These are phyloP conservation scores for Casuarina glauca DNA, from an alignment of 306 rosid genomes.

Conservation along the genomic window DNA sequence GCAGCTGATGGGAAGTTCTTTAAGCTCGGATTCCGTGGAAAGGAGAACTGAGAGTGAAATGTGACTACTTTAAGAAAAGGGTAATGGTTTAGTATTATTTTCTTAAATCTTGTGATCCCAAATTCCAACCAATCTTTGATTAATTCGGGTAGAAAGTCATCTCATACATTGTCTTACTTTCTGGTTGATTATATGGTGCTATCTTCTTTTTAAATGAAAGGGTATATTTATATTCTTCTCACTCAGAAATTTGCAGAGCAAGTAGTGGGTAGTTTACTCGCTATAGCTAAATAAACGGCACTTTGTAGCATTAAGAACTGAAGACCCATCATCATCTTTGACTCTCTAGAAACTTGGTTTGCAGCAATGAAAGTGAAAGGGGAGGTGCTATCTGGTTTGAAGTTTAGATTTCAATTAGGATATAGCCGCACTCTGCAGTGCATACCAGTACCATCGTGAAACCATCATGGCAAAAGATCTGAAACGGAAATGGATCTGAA, in stretches of 20 bases:
- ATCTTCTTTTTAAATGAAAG: neutral
- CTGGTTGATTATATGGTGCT: neutral
- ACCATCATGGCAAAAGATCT: neutral
- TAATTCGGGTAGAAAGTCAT: neutral
- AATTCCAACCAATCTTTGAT: neutral
- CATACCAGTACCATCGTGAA: neutral
- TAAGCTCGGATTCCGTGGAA: neutral
- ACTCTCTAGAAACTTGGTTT: neutral
- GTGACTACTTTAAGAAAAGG: neutral
- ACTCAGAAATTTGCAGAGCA: neutral
- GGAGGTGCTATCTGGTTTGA: neutral
- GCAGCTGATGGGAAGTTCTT: neutral
- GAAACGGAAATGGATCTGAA: no score
- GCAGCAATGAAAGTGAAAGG: neutral
- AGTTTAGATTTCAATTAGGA: no score
- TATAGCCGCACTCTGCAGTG: no score
- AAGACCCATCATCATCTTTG: neutral
- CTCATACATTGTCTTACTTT: conserved; percentile 3
- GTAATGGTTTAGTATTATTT: neutral
- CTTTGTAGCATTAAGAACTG: neutral
- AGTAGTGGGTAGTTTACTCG: neutral
- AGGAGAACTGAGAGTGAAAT: neutral
- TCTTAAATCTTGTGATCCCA: neutral
- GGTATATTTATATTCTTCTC: neutral
- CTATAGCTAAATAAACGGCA: neutral